phyloP scores from a whole-genome alignment of 1,284 basidiomycete genomes.

The Microbotryum lychnidis-dioicae region DNA sequence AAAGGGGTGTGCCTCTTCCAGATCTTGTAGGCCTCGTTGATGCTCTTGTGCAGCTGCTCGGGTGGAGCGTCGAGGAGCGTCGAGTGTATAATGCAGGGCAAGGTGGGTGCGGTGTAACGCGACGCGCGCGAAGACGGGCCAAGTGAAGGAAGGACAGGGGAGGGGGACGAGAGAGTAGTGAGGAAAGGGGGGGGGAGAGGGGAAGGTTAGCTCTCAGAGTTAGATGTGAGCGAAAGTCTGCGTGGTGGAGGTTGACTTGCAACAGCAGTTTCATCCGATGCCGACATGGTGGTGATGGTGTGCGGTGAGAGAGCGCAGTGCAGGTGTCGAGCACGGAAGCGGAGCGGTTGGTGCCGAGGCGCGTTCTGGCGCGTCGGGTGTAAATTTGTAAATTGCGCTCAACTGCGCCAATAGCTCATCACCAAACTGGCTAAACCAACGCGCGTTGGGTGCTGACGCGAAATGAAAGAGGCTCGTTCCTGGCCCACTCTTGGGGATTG shows the following conservation, averaged over 20 bases:
- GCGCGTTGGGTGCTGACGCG: too few species aligned
- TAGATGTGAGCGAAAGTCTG: too few species aligned
- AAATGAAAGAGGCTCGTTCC: too few species aligned
- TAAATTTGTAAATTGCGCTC: too few species aligned
- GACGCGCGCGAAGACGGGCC: not conserved
- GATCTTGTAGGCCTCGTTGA: constrained; percentile 47
- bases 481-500: too few species aligned
- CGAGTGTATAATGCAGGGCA: not conserved
- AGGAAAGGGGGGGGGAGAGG: too few species aligned
- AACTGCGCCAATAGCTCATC: too few species aligned
- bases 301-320: not conserved
- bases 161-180: too few species aligned
- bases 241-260: constrained; percentile 4
- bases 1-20: constrained; percentile 88
- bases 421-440: too few species aligned
- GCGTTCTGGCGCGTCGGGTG: too few species aligned
- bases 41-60: constrained; percentile 32
- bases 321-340: not conserved
- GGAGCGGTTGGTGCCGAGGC: too few species aligned
- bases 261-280: constrained; percentile 22
- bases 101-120: not conserved
- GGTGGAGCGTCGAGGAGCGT: not conserved
- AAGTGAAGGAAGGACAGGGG: not conserved
- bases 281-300: constrained; percentile 13
- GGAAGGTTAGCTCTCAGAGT: not conserved